Evolutionary conservation across 768 basidiomycete species (phyloP).

Genomic region (Naganishia antarctica): DNA sequence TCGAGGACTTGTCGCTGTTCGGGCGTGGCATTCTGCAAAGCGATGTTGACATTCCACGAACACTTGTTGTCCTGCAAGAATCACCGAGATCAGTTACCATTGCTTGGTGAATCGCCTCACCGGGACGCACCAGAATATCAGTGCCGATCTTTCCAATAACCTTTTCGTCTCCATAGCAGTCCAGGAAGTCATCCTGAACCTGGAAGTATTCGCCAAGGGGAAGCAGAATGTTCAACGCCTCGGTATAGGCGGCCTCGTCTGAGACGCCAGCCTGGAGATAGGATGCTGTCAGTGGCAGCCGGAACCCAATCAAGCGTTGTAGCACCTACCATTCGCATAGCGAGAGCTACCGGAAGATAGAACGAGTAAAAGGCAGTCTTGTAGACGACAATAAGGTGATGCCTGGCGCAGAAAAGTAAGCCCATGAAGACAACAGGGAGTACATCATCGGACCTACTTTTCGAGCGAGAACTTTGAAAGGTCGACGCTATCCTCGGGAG

Average conservation of each 20-base stretch:
- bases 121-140: conserved; percentile 65
- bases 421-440: conserved; percentile 14
- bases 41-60: conserved; percentile 90
- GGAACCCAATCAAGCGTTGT: background rate
- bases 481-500: conserved; percentile 83
- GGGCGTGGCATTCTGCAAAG: conserved; percentile 55
- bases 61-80: conserved; percentile 79
- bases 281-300: conserved; percentile 36
- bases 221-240: conserved; percentile 74
- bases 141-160: conserved; percentile 95
- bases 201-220: conserved; percentile 98
- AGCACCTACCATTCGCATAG: conserved; percentile 62
- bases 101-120: background rate
- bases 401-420: conserved; percentile 53
- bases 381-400: conserved; percentile 87
- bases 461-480: conserved; percentile 79
- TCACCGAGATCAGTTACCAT: background rate
- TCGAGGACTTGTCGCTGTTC: conserved; percentile 54
- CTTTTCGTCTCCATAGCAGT: conserved; percentile 83
- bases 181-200: conserved; percentile 94
- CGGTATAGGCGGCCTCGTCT: conserved; percentile 61
- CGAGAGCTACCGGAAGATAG: conserved; percentile 95
- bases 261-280: conserved; percentile 42
- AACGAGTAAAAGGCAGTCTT: conserved; percentile 98
- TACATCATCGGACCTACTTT: conserved; percentile 55